phyloP scores from a whole-genome alignment of 192 early-diverging fungal species.

The Physocladia obscura region DNA sequence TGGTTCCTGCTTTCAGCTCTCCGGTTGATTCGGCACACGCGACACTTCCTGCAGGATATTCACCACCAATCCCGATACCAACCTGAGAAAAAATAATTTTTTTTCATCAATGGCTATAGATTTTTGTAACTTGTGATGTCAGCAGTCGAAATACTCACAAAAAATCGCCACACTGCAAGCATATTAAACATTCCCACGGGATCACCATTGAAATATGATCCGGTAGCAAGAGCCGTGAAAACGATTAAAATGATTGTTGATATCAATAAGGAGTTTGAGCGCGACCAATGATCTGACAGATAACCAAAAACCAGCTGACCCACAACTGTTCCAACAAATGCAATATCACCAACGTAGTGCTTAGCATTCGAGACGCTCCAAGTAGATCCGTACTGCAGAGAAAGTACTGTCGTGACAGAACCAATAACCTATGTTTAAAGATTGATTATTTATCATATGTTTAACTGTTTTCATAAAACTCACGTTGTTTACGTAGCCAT shows the following conservation, averaged over 20 bases:
- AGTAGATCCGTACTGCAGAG: neutral
- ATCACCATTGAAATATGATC: neutral
- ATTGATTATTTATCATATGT: too few relatives aligned
- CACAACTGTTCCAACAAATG: neutral
- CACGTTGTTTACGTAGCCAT: neutral
- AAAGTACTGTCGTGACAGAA: neutral
- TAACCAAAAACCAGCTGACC: neutral
- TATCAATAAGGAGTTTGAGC: neutral
- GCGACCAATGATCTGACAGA: neutral
- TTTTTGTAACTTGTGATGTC: too few relatives aligned
- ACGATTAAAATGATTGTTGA: neutral
- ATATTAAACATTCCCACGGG: neutral
- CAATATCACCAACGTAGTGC: neutral
- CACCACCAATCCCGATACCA: slow-evolving; percentile 1
- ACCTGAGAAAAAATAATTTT: too few relatives aligned
- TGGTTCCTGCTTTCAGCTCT: neutral
- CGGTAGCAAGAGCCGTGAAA: neutral
- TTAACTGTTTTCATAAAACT: too few relatives aligned
- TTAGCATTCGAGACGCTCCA: neutral
- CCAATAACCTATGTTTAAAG: neutral
- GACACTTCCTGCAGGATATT: neutral
- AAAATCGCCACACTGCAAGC: neutral
- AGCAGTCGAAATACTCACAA: too few relatives aligned
- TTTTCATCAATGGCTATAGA: too few relatives aligned
- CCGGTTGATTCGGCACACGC: neutral